Evolutionary conservation across 495 filamentous ascomycete genomes (phyloP).

Genomic region (Staphylotrichum tortipilum): DNA sequence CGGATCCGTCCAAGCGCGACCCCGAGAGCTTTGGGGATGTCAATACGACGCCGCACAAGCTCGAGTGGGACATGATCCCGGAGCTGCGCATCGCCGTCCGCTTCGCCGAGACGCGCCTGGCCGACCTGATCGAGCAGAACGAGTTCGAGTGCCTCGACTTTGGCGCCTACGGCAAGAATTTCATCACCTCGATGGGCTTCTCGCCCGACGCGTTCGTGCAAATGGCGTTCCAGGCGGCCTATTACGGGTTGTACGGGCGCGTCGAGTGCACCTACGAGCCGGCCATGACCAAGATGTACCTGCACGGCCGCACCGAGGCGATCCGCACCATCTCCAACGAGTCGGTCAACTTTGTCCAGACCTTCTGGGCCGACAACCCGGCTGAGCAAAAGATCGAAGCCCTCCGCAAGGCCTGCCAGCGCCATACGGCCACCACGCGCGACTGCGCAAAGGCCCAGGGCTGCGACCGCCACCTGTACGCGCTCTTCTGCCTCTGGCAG

Average conservation of each 20-base stretch:
- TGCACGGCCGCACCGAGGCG: constrained; percentile 92
- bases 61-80: constrained; percentile 96
- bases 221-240: constrained; percentile 98
- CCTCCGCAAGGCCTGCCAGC: constrained; percentile 71
- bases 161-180: constrained; percentile 83
- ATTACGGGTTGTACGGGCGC: constrained; percentile 92
- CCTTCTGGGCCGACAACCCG: constrained; percentile 90
- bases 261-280: constrained; percentile 95
- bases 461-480: constrained; percentile 91
- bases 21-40: constrained; percentile 91
- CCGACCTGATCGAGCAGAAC: constrained; percentile 92
- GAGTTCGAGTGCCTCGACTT: constrained; percentile 94
- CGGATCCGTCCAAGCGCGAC: constrained; percentile 90
- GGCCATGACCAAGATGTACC: constrained; percentile 91
- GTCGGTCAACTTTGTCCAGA: constrained; percentile 75
- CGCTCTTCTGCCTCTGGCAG: constrained; percentile 93
- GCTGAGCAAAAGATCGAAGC: constrained; percentile 74
- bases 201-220: constrained; percentile 97
- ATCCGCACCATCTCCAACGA: constrained; percentile 79
- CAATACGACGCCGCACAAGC: constrained; percentile 85
- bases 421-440: constrained; percentile 70
- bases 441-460: constrained; percentile 87
- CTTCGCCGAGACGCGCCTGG: constrained; percentile 90
- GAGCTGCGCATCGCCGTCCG: constrained; percentile 85
- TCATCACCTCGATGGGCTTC: constrained; percentile 93